These are phyloP conservation scores for Aureobasidium leucospermi DNA, from an alignment of 2,329 filamentous ascomycete species.

Conservation along the genomic window DNA sequence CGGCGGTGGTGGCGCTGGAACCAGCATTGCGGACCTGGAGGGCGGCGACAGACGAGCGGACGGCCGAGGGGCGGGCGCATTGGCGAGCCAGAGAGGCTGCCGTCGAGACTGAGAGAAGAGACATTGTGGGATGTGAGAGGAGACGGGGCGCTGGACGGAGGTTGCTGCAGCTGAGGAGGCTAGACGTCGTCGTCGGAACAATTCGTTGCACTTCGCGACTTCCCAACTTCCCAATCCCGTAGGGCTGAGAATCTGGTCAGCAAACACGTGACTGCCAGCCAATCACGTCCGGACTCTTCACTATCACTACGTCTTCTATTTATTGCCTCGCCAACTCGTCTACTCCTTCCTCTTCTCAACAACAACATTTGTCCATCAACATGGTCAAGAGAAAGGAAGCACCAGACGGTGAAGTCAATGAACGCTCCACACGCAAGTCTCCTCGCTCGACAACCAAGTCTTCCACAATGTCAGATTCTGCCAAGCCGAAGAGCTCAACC, in stretches of 20 bases:
- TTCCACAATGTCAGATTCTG: neutral
- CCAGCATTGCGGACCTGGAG: slow-evolving; percentile 34
- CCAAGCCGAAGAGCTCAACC: slow-evolving; percentile 13
- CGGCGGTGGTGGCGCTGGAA: slow-evolving; percentile 30
- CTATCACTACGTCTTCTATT: neutral
- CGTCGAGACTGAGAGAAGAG: slow-evolving; percentile 38
- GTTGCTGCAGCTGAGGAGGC: slow-evolving; percentile 7
- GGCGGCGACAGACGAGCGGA: slow-evolving; percentile 37
- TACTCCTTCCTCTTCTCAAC: neutral
- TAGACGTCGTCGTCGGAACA: slow-evolving; percentile 6
- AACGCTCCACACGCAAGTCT: neutral
- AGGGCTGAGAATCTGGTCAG: slow-evolving; percentile 6
- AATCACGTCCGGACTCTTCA: neutral
- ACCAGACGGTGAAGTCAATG: neutral
- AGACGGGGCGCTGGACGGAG: neutral
- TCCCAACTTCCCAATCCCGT: neutral
- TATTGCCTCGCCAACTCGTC: neutral
- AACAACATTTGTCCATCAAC: neutral
- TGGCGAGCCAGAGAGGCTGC: slow-evolving; percentile 40
- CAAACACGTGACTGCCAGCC: neutral
- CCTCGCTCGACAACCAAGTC: neutral
- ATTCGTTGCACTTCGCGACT: slow-evolving; percentile 4
- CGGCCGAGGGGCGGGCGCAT: slow-evolving; percentile 39
- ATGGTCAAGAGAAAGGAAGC: neutral
- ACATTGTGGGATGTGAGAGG: slow-evolving; percentile 32